Evolutionary conservation across 768 basidiomycete species (phyloP).

Genomic region (Thelephora ganbajun): DNA sequence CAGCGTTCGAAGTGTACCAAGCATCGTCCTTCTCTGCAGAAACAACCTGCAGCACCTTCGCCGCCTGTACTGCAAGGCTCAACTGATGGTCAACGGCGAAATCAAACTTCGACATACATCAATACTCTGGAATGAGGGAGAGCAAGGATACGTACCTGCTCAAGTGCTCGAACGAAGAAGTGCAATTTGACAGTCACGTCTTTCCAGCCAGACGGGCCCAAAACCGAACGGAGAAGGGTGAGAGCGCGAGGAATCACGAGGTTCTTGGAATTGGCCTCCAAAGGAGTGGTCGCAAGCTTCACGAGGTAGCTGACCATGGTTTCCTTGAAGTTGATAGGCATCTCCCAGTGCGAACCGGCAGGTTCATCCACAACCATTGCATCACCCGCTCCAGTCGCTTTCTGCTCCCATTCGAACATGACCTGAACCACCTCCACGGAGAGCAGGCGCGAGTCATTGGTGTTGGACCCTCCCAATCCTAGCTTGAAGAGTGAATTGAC

Average conservation of each 20-base stretch:
- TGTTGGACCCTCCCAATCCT: conserved; percentile 61
- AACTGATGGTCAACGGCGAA: conserved; percentile 52
- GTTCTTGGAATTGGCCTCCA: conserved; percentile 32
- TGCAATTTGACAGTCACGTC: conserved; percentile 86
- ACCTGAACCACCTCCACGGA: conserved; percentile 87
- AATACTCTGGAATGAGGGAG: not conserved
- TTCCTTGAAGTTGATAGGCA: conserved; percentile 71
- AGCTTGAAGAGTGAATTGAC: conserved; percentile 81
- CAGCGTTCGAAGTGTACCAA: conserved; percentile 68
- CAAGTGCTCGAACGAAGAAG: conserved; percentile 77
- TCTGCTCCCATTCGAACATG: conserved; percentile 89
- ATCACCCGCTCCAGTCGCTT: conserved; percentile 19
- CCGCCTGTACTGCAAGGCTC: conserved; percentile 60
- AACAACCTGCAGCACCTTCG: conserved; percentile 81
- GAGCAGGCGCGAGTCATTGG: conserved; percentile 67
- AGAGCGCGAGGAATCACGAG: conserved; percentile 51
- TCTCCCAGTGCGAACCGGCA: conserved; percentile 35
- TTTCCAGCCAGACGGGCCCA: conserved; percentile 75
- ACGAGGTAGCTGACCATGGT: conserved; percentile 91
- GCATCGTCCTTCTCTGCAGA: conserved; percentile 67
- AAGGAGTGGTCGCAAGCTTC: conserved; percentile 64
- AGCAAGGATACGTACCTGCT: conserved; percentile 41
- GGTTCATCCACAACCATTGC: conserved; percentile 1
- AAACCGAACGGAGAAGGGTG: conserved; percentile 57
- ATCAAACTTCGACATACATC: conserved; percentile 39